Base-by-base conservation (phyloP, 441 rosid genomes). In the Metrosideros polymorpha region DNA sequence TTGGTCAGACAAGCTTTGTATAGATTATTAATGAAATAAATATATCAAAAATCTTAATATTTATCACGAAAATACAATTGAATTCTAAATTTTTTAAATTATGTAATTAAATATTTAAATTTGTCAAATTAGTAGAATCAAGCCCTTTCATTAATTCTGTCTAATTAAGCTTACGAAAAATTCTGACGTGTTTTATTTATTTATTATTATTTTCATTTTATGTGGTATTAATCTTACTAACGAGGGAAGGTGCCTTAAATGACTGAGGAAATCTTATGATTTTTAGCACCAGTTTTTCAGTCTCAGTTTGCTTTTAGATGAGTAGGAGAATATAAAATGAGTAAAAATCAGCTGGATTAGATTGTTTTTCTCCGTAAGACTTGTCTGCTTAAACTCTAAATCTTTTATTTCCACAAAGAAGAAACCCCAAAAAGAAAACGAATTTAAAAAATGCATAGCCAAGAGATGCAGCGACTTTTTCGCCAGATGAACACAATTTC, bases 121-220 rank as follows among this genome's bases (percentile, higher is more conserved):
- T 4, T 32, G 3, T 63, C 13, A 32, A 18, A 63, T 63, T 4
- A 1, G 0, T 63, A 0, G 5, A 24, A 24, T 24, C n/a, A 1
- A 17, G 1, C 17, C 5, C 12, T 54, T 52, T 24, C 9, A 6
- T 51, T 6, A 59, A 59, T 4, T 15, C 18, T 2, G 4, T n/a
- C 32, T 0, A 6, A 59, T 29, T 29, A 61, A 6, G 19, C 2
- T 61, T 30, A 30, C 35, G 6, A 30, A 30, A 61, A 7, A 2
- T 61, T 1, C 0, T 1, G 1, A 4, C 3, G 8, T 0, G 12
- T 61, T 2, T 61, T 30, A n/a, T n/a, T n/a, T n/a, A n/a, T 61
- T 7, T 2, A 4, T 32, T 66, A 35, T 19, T 66, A 35, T 66
- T 5, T 10, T 1, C 13, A 0, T 3, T 25, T 12, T 5, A 35